Percentiles rank a stretch among this genome's conserved stretches.
These are phyloP conservation scores for Pueraria montana DNA, from an alignment of 306 rosid species.

Conservation along the genomic window DNA sequence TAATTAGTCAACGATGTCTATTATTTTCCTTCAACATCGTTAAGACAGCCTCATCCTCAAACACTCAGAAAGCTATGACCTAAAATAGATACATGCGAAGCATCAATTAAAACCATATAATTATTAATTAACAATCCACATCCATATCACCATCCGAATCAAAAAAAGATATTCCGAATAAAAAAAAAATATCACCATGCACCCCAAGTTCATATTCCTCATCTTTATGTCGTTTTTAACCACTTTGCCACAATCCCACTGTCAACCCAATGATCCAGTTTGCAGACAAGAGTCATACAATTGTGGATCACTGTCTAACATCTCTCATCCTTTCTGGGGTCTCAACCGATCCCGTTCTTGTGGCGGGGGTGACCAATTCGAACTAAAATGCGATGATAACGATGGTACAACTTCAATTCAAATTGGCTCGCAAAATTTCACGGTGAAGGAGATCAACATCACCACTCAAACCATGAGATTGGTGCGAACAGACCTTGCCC, in stretches of 20 bases:
- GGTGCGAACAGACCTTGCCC: not conserved
- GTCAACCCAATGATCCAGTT: not conserved
- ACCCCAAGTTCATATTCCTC: not conserved
- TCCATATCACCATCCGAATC: not conserved
- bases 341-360: not conserved
- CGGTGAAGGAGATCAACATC: not conserved
- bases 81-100: too few relatives aligned
- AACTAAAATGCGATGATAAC: not conserved
- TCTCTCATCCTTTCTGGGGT: slow-evolving; percentile 9
- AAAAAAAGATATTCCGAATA: too few relatives aligned
- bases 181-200: not conserved
- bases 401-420: not conserved
- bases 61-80: too few relatives aligned
- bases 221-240: not conserved
- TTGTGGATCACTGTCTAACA: not conserved
- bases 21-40: too few relatives aligned
- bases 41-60: too few relatives aligned
- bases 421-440: not conserved
- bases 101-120: not conserved
- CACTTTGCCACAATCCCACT: not conserved
- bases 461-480: not conserved
- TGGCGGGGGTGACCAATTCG: not conserved
- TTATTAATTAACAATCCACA: too few relatives aligned
- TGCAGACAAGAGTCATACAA: not conserved
- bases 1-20: too few relatives aligned